Conservation (phyloP, 371 early-diverging fungal genomes). For the Syncephalastrum racemosum region DNA sequence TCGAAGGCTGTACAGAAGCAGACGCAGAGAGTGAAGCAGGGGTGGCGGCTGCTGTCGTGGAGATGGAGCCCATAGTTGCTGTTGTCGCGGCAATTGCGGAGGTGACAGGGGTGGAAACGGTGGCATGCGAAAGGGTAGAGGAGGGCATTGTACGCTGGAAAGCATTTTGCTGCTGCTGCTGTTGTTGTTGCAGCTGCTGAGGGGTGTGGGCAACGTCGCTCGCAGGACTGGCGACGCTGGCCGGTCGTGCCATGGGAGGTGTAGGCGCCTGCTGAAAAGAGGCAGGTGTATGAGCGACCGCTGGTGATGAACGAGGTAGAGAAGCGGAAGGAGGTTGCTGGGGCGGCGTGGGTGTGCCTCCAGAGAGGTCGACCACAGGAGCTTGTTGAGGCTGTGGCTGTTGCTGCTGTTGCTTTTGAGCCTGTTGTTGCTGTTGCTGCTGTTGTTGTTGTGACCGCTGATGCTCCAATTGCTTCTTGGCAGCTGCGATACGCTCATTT, state of each 20-base stretch:
- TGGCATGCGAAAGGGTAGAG: too few species aligned
- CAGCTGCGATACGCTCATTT: conserved; percentile 30
- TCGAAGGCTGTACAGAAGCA: conserved; percentile 4
- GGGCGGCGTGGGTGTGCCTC: too few species aligned
- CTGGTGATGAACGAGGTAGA: too few species aligned
- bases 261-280: neutral
- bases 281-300: too few species aligned
- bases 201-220: conserved; percentile 1
- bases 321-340: too few species aligned
- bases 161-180: conserved; percentile 4
- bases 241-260: neutral
- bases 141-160: too few species aligned
- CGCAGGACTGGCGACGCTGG: too few species aligned
- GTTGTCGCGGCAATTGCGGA: neutral
- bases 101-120: neutral
- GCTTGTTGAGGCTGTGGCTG: conserved; percentile 11
- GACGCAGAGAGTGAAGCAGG: neutral
- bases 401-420: conserved; percentile 15
- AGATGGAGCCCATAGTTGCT: neutral
- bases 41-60: neutral
- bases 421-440: conserved; percentile 9
- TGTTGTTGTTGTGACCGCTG: conserved; percentile 12
- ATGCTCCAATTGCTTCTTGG: conserved; percentile 15
- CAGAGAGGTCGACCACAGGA: too few species aligned
- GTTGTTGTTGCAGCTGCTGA: conserved; percentile 3